phyloP scores from a whole-genome alignment of 805 yeast genomes.

The Osmozyma mogii region DNA sequence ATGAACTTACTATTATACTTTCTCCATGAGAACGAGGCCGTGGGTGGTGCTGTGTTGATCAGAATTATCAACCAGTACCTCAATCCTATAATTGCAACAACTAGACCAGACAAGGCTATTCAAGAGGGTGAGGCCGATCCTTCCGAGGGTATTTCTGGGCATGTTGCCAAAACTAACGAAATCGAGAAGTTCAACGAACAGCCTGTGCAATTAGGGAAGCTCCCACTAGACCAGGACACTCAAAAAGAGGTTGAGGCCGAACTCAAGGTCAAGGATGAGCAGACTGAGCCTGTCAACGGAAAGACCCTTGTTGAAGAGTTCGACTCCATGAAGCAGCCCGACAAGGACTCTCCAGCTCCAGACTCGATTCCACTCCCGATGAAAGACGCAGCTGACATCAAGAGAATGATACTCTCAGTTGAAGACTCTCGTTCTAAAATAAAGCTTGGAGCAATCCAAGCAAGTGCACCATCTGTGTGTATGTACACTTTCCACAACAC shows the following conservation, averaged over 20 bases:
- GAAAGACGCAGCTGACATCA: constrained; percentile 71
- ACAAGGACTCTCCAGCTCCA: constrained; percentile 58
- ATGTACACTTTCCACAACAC: constrained; percentile 98
- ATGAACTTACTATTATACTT: constrained; percentile 78
- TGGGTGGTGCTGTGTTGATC: constrained; percentile 84
- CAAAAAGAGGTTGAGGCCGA: constrained; percentile 79
- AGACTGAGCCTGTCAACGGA: constrained; percentile 23
- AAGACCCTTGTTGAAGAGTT: constrained; percentile 59
- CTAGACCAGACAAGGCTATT: constrained; percentile 31
- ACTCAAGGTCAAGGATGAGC: constrained; percentile 68
- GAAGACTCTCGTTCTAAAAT: constrained; percentile 77
- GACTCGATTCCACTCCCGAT: constrained; percentile 82
- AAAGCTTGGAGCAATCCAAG: constrained; percentile 59
- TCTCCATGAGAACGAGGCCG: constrained; percentile 83
- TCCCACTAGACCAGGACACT: constrained; percentile 83
- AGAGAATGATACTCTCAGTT: constrained; percentile 67
- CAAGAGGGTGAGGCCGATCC: constrained; percentile 42
- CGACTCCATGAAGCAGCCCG: constrained; percentile 47
- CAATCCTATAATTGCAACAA: constrained; percentile 39
- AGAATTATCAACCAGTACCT: constrained; percentile 81
- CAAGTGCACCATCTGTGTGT: constrained; percentile 88
- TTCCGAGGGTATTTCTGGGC: constrained; percentile 46
- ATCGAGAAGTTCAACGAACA: constrained; percentile 59
- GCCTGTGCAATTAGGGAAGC: constrained; percentile 70
- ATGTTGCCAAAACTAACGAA: constrained; percentile 34